Evolutionary conservation across 768 basidiomycete species (phyloP).

Genomic region (Neoboletus magnificus): DNA sequence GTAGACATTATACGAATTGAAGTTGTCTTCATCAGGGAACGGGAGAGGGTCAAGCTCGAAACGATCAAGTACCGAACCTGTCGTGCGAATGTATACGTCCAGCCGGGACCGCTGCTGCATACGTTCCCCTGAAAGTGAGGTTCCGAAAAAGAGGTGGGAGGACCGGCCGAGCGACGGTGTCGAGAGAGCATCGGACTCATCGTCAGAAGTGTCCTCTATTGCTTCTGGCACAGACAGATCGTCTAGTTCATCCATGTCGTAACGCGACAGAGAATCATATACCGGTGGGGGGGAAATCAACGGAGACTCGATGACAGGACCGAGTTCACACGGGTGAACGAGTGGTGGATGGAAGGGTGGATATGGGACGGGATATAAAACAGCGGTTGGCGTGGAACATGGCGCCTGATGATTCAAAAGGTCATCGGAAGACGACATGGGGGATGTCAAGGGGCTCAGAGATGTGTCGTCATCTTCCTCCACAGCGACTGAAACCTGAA

Average conservation of each 20-base stretch:
- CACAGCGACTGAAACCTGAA: constrained; percentile 44
- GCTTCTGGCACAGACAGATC: constrained; percentile 73
- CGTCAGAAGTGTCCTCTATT: constrained; percentile 82
- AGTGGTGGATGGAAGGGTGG: constrained; percentile 59
- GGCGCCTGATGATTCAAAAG: constrained; percentile 53
- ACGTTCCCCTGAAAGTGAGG: constrained; percentile 49
- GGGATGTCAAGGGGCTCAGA: constrained; percentile 62
- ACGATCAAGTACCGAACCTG: constrained; percentile 56
- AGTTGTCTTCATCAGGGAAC: constrained; percentile 51
- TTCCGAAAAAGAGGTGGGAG: constrained; percentile 50
- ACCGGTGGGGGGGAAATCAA: constrained; percentile 36
- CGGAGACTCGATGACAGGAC: constrained; percentile 41
- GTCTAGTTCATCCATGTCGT: constrained; percentile 59
- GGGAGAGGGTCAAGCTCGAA: constrained; percentile 73
- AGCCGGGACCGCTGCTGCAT: constrained; percentile 46
- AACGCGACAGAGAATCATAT: constrained; percentile 61
- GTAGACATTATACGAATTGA: constrained; percentile 50
- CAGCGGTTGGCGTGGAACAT: constrained; percentile 45
- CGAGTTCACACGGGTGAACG: constrained; percentile 49
- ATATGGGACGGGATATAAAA: constrained; percentile 64
- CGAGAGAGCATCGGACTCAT: constrained; percentile 71
- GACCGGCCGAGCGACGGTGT: constrained; percentile 62
- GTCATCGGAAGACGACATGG: constrained; percentile 78
- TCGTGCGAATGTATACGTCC: constrained; percentile 61
- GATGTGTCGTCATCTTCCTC: constrained; percentile 59